Base-by-base conservation (phyloP, 306 rosid species). In the Vachellia pachyceras region DNA sequence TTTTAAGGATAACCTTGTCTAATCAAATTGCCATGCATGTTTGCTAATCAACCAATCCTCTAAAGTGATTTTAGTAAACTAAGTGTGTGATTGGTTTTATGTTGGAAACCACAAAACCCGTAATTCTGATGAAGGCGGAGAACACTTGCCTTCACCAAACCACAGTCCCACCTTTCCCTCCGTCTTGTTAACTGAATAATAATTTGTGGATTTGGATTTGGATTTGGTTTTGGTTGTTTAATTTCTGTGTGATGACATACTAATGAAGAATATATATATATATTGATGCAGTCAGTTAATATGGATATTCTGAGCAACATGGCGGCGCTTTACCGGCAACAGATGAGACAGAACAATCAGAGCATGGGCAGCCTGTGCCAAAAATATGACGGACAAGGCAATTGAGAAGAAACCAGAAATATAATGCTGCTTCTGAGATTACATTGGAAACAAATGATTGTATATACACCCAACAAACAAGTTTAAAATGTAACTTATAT, bases 221-320 rank as follows among this genome's bases (percentile, higher is more conserved):
- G n/a, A n/a, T 44, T 23, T 68, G 73, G 45, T n/a, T 68, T 68
- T 41, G 73, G 68, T 61, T 72, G 33, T 72, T 72, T 61, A 0
- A 12, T n/a, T n/a, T n/a, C n/a, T n/a, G n/a, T 69, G 72, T 69
- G 60, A 29, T 52, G 55, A 10, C 67, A 15, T n/a, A 54, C 72
- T 67, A 49, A 84, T 42, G 8, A 54, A 54, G 5, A 42, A 41
- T 22, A 68, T 66, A 10, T 71, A 69, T 67, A 11, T 67, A 18
- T 52, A 18, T 14, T 82, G 81, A 12, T 79, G 88, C 85, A 90
- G 90, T 29, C 89, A 33, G 76, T 84, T 73, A 86, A 86, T 77
- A 81, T 88, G 89, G 91, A 90, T 29, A 46, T 90, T 6, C 68
- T 86, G 29, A 86, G 80, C 85, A 86, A 72, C 90, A 88, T 90